These are phyloP conservation scores for Penicillium bialowiezense DNA, from an alignment of 495 filamentous ascomycete genomes.

Conservation along the genomic window DNA sequence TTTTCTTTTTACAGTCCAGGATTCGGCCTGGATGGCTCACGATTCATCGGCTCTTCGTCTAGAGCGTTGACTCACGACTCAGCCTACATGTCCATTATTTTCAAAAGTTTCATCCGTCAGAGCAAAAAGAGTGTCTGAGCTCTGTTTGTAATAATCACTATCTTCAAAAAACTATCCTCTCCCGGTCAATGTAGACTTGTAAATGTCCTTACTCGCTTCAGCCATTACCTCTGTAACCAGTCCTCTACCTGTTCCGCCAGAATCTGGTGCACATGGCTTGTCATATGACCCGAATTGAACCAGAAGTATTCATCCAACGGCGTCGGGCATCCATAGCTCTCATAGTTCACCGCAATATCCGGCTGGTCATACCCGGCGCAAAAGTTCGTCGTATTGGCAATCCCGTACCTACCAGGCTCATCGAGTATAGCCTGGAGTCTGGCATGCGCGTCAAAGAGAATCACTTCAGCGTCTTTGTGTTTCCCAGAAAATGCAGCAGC, in stretches of 20 bases:
- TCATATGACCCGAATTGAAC: constrained; percentile 52
- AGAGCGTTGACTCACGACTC: neutral
- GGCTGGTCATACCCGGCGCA: constrained; percentile 48
- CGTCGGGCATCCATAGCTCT: constrained; percentile 44
- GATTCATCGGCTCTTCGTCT: too few relatives aligned
- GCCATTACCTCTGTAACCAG: constrained; percentile 16
- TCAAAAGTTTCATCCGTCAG: constrained; percentile 22
- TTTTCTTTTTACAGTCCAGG: constrained; percentile 20
- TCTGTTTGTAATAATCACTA: constrained; percentile 7
- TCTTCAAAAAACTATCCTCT: neutral
- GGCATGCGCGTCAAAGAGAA: constrained; percentile 45
- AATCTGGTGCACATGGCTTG: constrained; percentile 40
- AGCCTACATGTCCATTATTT: constrained; percentile 31
- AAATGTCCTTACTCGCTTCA: neutral
- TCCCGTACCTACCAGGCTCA: constrained; percentile 38
- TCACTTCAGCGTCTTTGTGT: constrained; percentile 31
- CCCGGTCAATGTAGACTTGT: too few relatives aligned
- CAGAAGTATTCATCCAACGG: constrained; percentile 50
- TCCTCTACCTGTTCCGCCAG: constrained; percentile 29
- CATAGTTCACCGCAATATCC: constrained; percentile 42
- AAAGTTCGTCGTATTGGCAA: constrained; percentile 49
- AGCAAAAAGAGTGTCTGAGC: neutral
- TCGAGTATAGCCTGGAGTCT: constrained; percentile 44
- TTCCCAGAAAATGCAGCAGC: constrained; percentile 17
- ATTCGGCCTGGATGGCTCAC: neutral